A percentile compares a stretch with the other conserved stretches of the same genome.
Evolutionary conservation across 129 eudicot species (phyloP).

Genomic region (Flaveria brownii): DNA sequence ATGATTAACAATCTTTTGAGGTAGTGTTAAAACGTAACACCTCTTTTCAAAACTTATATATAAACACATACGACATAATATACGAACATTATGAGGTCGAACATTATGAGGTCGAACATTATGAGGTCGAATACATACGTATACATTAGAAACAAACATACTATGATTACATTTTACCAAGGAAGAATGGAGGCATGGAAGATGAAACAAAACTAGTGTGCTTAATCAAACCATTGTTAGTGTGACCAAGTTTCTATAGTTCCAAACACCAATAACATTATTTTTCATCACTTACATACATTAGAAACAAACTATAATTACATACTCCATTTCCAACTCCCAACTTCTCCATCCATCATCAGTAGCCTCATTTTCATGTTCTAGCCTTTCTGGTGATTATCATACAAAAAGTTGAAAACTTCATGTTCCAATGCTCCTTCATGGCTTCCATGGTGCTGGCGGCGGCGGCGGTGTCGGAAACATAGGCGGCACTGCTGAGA

Average conservation of each 20-base stretch:
- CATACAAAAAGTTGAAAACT: not conserved
- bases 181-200: no score
- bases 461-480: constrained; percentile 82
- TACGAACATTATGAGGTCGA: no score
- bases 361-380: constrained; percentile 12
- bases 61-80: no score
- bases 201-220: not conserved
- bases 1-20: no score
- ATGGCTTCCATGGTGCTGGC: constrained; percentile 85
- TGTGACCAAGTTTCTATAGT: constrained; percentile 20
- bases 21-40: no score
- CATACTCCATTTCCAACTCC: constrained; percentile 3
- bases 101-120: no score
- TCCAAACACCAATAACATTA: constrained; percentile 9
- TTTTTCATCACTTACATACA: constrained; percentile 26
- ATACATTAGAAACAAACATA: no score
- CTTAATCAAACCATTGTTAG: constrained; percentile 12
- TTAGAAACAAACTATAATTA: constrained; percentile 24
- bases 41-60: no score
- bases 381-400: constrained; percentile 10
- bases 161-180: no score
- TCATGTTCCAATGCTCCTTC: constrained; percentile 11
- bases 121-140: no score
- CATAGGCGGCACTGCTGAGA: constrained; percentile 88
- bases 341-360: constrained; percentile 12